Base-by-base conservation (phyloP, 2,329 filamentous ascomycete species). In the Aspergillus novoparasiticus region DNA sequence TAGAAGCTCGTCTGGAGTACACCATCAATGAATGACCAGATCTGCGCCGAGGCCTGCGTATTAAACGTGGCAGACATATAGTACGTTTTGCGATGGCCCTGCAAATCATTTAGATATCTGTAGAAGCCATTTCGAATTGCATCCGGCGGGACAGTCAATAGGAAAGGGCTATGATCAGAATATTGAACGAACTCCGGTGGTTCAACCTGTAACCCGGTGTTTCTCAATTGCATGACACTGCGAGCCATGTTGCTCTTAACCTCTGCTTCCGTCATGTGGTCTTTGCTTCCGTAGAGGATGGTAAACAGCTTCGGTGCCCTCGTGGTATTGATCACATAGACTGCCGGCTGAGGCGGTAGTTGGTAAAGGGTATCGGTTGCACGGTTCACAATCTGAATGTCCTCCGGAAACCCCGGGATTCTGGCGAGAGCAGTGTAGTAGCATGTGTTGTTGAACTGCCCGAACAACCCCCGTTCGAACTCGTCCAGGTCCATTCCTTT, bases 1-100 rank as follows among this genome's bases (percentile, higher is more conserved):
- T 3, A 6, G 8, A 30, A 55, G n/a, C 21, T 21, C 21, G n/a
- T 19, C 11, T 3, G 14, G 3, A 55, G 51, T 19, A 55, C 2
- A 6, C 16, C 12, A 16, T 55, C 51, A 39, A 55, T 39, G 34
- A 55, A 55, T 4, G 6, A 14, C 60, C 60, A 63, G 2, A 63
- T 56, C 11, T 39, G 57, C 10, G 64, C 58, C 10, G 62, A 60
- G 3, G 62, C 57, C n/a, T 64, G 62, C 46, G 55, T 19, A 23
- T 66, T 46, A n/a, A 59, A 66, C 2, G 63, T 60, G 12, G 63
- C 77, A 0, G 79, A 79, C 0, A 80, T 79, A 61, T 75, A 81
- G 63, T 68, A 82, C 4, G 79, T 82, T 11, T 66, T 71, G 21
- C 70, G 67, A 28, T 70, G 63, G 1, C 79, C 79, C 68, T 82